Conservation (phyloP, 352 stramenopile species). For the Globisporangium acanthophoron region DNA sequence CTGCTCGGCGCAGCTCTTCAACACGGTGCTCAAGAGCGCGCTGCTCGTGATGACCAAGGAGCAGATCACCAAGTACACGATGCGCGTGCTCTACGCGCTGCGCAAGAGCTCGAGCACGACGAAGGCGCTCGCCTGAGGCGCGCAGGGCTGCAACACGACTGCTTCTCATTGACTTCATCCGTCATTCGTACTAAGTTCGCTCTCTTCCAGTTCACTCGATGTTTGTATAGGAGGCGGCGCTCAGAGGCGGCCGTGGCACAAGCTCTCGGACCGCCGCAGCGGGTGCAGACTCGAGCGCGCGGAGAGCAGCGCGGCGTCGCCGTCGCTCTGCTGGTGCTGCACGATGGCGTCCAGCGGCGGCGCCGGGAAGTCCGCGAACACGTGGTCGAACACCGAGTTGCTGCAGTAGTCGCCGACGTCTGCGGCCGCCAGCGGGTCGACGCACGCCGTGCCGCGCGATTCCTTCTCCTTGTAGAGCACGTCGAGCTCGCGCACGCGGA, state of each 20-base stretch:
- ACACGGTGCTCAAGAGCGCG: conserved; percentile 80
- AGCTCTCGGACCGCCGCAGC: conserved; percentile 30
- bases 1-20: conserved; percentile 75
- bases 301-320: conserved; percentile 11
- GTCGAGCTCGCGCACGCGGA: conserved; percentile 56
- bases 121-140: conserved; percentile 6
- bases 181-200: neutral
- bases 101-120: conserved; percentile 24
- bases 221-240: neutral
- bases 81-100: conserved; percentile 64
- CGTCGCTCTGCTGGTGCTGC: conserved; percentile 33
- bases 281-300: conserved; percentile 9
- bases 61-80: conserved; percentile 73
- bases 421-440: neutral
- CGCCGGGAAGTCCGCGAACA: conserved; percentile 50
- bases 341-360: conserved; percentile 54
- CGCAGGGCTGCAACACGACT: neutral
- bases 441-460: neutral
- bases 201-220: too few relatives aligned
- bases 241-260: conserved; percentile 20
- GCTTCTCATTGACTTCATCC: neutral
- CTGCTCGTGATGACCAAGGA: conserved; percentile 83
- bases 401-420: conserved; percentile 20
- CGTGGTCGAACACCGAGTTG: conserved; percentile 37
- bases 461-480: conserved; percentile 35